These are phyloP conservation scores for Linum tenue DNA, from an alignment of 345 rosid species.

Conservation along the genomic window DNA sequence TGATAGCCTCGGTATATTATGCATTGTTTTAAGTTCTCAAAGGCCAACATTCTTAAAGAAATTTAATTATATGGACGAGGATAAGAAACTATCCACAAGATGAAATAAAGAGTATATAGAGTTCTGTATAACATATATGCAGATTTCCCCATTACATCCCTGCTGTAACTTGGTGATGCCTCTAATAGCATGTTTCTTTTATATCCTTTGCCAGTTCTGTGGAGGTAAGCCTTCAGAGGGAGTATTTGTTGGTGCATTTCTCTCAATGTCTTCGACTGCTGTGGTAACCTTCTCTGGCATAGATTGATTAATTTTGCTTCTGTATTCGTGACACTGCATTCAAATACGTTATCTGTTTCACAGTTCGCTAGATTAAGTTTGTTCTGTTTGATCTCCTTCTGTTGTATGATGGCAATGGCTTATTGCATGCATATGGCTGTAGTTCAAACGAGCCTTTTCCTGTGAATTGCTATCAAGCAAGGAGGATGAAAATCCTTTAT, in stretches of 20 bases:
- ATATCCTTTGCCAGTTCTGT: constrained; percentile 40
- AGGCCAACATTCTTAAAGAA: background rate
- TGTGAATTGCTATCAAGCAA: background rate
- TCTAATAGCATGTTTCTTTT: background rate
- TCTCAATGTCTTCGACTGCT: constrained; percentile 93
- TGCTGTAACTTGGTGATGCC: background rate
- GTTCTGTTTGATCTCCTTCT: background rate
- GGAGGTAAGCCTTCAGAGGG: constrained; percentile 91
- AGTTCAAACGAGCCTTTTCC: background rate
- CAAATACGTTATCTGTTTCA: background rate
- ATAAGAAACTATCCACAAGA: background rate
- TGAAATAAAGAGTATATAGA: background rate
- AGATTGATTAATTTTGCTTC: background rate
- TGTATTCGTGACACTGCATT: background rate
- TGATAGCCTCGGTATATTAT: constrained; percentile 62
- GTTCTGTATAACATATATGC: background rate
- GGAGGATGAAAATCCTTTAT: background rate
- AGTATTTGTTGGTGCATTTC: constrained; percentile 76
- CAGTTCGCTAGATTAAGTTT: background rate
- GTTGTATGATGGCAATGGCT: background rate
- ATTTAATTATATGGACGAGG: background rate
- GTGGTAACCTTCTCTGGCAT: constrained; percentile 46
- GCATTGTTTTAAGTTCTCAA: background rate
- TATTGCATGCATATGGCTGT: background rate
- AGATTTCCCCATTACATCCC: background rate